These are phyloP conservation scores for Lithohypha guttulata DNA, from an alignment of 2,329 filamentous ascomycete genomes.

Conservation along the genomic window DNA sequence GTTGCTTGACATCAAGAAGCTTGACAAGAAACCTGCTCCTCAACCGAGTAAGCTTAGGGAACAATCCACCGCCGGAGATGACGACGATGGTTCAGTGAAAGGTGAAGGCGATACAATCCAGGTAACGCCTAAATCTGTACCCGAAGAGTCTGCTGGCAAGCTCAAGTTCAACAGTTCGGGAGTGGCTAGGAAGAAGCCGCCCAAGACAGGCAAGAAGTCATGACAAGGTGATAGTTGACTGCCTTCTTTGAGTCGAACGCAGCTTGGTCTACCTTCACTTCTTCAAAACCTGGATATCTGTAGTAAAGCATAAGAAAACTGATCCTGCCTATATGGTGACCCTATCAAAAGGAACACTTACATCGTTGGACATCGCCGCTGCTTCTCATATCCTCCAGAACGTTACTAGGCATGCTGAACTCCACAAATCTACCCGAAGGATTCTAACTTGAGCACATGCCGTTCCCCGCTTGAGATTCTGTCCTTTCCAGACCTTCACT, in stretches of 20 bases:
- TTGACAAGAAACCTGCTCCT: slow-evolving; percentile 14
- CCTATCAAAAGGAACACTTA: too few relatives aligned
- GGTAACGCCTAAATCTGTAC: slow-evolving; percentile 17
- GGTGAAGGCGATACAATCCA: slow-evolving; percentile 19
- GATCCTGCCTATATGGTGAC: too few relatives aligned
- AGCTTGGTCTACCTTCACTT: neutral
- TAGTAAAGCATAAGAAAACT: too few relatives aligned
- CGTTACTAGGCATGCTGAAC: too few relatives aligned
- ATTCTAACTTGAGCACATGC: too few relatives aligned
- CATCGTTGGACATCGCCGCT: too few relatives aligned
- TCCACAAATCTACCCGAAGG: too few relatives aligned
- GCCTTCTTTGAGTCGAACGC: neutral
- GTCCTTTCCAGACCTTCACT: too few relatives aligned
- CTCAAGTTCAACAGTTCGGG: slow-evolving; percentile 17
- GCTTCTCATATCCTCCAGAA: too few relatives aligned
- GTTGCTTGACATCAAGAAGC: slow-evolving; percentile 13
- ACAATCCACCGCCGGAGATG: slow-evolving; percentile 15
- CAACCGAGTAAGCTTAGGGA: slow-evolving; percentile 20
- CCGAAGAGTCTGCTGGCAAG: slow-evolving; percentile 18
- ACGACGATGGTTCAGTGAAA: slow-evolving; percentile 17
- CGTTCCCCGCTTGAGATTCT: too few relatives aligned
- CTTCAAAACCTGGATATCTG: too few relatives aligned
- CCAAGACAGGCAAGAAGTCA: slow-evolving; percentile 8
- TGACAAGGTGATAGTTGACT: neutral
- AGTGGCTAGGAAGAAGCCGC: slow-evolving; percentile 9